Evolutionary conservation across 2,329 filamentous ascomycete species (phyloP).

Genomic region (Colletotrichum sp.): DNA sequence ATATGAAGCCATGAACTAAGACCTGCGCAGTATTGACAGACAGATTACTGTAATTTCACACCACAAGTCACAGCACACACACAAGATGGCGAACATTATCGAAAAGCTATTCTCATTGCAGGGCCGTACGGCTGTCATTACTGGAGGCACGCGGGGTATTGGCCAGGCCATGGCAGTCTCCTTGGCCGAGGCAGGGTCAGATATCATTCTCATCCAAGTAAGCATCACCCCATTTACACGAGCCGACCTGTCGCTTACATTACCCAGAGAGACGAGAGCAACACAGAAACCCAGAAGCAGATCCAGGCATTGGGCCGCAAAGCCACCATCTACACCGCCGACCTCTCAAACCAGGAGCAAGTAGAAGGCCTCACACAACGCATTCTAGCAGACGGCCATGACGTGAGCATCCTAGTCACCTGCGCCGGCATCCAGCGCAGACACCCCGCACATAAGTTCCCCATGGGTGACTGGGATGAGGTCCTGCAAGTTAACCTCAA

Average conservation of each 20-base stretch:
- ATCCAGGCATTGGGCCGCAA: slow-evolving; percentile 26
- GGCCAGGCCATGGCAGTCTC: slow-evolving; percentile 27
- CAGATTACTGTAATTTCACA: not conserved
- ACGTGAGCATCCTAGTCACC: slow-evolving; percentile 66
- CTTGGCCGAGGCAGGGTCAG: slow-evolving; percentile 24
- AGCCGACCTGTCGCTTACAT: not conserved
- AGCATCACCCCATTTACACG: not conserved
- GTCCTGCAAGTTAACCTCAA: slow-evolving; percentile 84
- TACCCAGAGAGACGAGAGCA: slow-evolving; percentile 23
- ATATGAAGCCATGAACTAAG: not conserved
- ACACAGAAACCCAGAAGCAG: slow-evolving; percentile 23
- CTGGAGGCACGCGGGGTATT: slow-evolving; percentile 26
- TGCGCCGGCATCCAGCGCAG: slow-evolving; percentile 71
- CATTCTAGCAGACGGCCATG: slow-evolving; percentile 26
- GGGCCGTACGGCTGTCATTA: slow-evolving; percentile 25
- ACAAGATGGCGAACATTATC: slow-evolving; percentile 16
- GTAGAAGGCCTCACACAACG: slow-evolving; percentile 21
- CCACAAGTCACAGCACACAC: not conserved
- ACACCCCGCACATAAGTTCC: slow-evolving; percentile 68
- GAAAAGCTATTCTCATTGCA: slow-evolving; percentile 25
- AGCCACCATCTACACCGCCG: slow-evolving; percentile 25
- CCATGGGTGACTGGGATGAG: slow-evolving; percentile 67
- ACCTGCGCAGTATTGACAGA: not conserved
- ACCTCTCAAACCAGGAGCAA: slow-evolving; percentile 22
- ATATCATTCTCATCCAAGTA: slow-evolving; percentile 24